Evolutionary conservation across 78 protist genomes (phyloP).

Genomic region (Diacronema lutheri): DNA sequence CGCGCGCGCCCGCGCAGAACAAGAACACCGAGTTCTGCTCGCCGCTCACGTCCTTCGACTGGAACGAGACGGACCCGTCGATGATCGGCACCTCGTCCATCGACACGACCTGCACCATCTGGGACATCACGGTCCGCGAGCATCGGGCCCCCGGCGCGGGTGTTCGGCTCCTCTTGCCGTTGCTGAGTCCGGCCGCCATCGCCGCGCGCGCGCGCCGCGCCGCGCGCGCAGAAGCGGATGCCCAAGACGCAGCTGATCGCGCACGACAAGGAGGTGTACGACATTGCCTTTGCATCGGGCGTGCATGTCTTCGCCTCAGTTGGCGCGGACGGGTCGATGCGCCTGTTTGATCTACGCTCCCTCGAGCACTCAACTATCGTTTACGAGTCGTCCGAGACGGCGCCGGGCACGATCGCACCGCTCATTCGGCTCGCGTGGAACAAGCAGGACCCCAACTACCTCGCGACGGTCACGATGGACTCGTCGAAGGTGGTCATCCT

Average conservation of each 20-base stretch:
- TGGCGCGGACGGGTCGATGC: constrained; percentile 84
- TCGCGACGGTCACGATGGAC: constrained; percentile 90
- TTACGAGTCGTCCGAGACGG: constrained; percentile 65
- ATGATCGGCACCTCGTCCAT: constrained; percentile 86
- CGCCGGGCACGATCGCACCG: background rate
- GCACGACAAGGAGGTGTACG: constrained; percentile 98
- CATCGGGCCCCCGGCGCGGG: background rate
- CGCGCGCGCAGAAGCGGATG: background rate
- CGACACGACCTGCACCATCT: constrained; percentile 88
- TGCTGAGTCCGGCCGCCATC: background rate
- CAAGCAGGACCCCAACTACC: constrained; percentile 87
- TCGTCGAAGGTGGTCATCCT: constrained; percentile 65
- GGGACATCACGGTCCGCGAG: constrained; percentile 76
- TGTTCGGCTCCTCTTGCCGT: background rate
- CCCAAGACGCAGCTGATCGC: constrained; percentile 95
- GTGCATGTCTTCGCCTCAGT: constrained; percentile 48
- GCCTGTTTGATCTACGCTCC: constrained; percentile 89
- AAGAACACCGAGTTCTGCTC: constrained; percentile 90
- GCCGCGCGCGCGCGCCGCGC: background rate
- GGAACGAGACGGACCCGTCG: constrained; percentile 87
- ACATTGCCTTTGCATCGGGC: constrained; percentile 81
- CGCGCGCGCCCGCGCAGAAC: constrained; percentile 50
- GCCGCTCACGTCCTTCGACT: constrained; percentile 97
- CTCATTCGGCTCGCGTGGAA: constrained; percentile 77
- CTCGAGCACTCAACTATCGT: constrained; percentile 96